phyloP scores from a whole-genome alignment of 1,284 basidiomycete genomes.

The Ustilago crameri region DNA sequence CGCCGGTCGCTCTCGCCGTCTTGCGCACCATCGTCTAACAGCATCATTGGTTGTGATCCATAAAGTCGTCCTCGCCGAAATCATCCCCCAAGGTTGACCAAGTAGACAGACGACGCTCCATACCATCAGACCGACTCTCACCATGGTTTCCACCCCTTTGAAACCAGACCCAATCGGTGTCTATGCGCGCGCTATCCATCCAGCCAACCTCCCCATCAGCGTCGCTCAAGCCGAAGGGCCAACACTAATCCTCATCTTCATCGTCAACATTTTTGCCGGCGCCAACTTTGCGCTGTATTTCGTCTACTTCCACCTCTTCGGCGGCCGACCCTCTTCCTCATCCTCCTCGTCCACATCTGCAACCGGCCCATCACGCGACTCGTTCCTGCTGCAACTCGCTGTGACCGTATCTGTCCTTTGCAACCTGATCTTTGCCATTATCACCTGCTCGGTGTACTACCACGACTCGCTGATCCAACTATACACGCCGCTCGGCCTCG shows the following conservation, averaged over 20 bases:
- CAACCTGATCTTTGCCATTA: constrained; percentile 14
- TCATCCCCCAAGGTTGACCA: no score
- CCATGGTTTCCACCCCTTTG: constrained; percentile 1
- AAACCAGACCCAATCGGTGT: constrained; percentile 11
- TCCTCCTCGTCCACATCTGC: no score
- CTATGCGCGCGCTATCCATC: constrained; percentile 14
- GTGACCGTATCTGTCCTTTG: constrained; percentile 11
- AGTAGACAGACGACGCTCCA: neutral
- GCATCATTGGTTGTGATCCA: no score
- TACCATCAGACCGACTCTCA: neutral
- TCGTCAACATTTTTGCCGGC: constrained; percentile 15
- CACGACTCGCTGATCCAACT: constrained; percentile 5
- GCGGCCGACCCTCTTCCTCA: neutral
- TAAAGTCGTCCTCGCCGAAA: no score
- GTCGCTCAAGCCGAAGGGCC: constrained; percentile 18
- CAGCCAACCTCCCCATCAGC: constrained; percentile 11
- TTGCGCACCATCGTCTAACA: no score
- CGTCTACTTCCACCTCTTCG: constrained; percentile 28
- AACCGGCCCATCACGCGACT: constrained; percentile 11
- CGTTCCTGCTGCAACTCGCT: constrained; percentile 8
- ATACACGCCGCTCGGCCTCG: constrained; percentile 13
- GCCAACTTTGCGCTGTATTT: constrained; percentile 28
- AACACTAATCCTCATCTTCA: constrained; percentile 19
- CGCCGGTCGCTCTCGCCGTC: no score
- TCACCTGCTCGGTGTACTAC: constrained; percentile 4